Percentiles rank a stretch among this genome's conserved stretches.
These are phyloP conservation scores for Xylariaceae sp. DNA, from an alignment of 2,329 filamentous ascomycete species.

Conservation along the genomic window DNA sequence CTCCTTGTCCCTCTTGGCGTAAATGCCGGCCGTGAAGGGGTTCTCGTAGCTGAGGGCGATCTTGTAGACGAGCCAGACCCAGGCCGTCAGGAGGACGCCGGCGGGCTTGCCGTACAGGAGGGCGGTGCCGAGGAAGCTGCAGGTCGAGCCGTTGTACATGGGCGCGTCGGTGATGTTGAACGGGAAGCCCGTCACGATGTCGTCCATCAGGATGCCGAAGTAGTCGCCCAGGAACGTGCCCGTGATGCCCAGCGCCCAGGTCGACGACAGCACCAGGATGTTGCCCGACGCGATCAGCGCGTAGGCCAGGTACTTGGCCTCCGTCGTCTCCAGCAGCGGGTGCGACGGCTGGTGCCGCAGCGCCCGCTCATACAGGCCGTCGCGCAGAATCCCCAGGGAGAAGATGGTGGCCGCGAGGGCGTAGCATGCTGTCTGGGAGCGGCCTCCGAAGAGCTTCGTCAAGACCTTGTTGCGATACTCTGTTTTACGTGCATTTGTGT, in stretches of 20 bases:
- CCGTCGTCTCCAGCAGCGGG: slow-evolving; percentile 59
- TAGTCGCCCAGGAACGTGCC: slow-evolving; percentile 98
- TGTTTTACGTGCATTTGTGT: too few species aligned
- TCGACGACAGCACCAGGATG: slow-evolving; percentile 78
- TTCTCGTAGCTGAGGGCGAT: slow-evolving; percentile 84
- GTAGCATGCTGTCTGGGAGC: slow-evolving; percentile 78
- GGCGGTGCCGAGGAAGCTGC: slow-evolving; percentile 86
- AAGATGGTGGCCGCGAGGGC: slow-evolving; percentile 85
- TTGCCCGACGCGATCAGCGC: slow-evolving; percentile 72
- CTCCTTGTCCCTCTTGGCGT: slow-evolving; percentile 71
- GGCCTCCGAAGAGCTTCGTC: slow-evolving; percentile 79
- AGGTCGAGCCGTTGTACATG: slow-evolving; percentile 93
- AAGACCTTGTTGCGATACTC: slow-evolving; percentile 90
- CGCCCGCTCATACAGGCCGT: slow-evolving; percentile 80
- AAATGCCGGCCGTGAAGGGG: slow-evolving; percentile 90
- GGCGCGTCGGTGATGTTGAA: slow-evolving; percentile 88
- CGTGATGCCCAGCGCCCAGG: slow-evolving; percentile 87
- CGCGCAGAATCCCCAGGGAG: slow-evolving; percentile 81
- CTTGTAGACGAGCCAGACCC: slow-evolving; percentile 74
- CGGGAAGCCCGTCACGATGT: slow-evolving; percentile 89
- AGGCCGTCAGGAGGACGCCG: slow-evolving; percentile 67
- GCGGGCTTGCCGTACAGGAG: slow-evolving; percentile 83
- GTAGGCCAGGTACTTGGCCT: slow-evolving; percentile 59
- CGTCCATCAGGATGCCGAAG: slow-evolving; percentile 96
- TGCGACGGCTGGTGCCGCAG: slow-evolving; percentile 71